These are phyloP conservation scores for Chalciporus piperatoides DNA, from an alignment of 1,284 basidiomycete genomes.

Conservation along the genomic window DNA sequence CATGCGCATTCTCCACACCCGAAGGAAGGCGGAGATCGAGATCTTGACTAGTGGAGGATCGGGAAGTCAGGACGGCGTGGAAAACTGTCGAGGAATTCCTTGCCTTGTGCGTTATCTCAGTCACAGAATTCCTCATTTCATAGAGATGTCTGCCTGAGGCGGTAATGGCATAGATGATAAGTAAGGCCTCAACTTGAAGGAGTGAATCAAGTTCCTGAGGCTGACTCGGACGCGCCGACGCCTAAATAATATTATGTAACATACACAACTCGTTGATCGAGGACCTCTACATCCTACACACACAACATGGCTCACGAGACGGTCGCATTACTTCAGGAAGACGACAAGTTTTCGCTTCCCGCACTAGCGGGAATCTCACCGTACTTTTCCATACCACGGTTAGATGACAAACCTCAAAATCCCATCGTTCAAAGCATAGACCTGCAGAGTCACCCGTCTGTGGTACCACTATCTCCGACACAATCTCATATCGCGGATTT, in stretches of 20 bases:
- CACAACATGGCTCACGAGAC: not conserved
- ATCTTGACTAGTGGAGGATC: conserved; percentile 42
- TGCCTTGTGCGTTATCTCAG: conserved; percentile 28
- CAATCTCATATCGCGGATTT: not conserved
- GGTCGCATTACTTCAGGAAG: conserved; percentile 18
- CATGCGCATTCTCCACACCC: conserved; percentile 68
- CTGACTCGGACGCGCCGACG: too few species aligned
- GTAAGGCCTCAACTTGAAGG: too few species aligned
- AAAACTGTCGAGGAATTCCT: conserved; percentile 15
- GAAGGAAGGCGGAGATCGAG: conserved; percentile 89
- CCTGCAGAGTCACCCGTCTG: conserved; percentile 18
- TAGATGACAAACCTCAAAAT: conserved; percentile 69
- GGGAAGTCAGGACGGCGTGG: not conserved
- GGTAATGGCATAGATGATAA: not conserved
- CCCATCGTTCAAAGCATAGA: conserved; percentile 63
- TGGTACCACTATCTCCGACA: not conserved
- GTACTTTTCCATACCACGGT: conserved; percentile 53
- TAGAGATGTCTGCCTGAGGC: conserved; percentile 26
- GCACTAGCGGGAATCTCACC: conserved; percentile 38
- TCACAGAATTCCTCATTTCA: conserved; percentile 24
- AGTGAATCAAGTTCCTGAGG: too few species aligned
- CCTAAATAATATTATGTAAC: not conserved
- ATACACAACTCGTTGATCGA: too few species aligned
- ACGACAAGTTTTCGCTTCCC: conserved; percentile 21
- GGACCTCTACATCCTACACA: too few species aligned